Evolutionary conservation across 768 basidiomycete species (phyloP).

Genomic region (Pholiota microspora): DNA sequence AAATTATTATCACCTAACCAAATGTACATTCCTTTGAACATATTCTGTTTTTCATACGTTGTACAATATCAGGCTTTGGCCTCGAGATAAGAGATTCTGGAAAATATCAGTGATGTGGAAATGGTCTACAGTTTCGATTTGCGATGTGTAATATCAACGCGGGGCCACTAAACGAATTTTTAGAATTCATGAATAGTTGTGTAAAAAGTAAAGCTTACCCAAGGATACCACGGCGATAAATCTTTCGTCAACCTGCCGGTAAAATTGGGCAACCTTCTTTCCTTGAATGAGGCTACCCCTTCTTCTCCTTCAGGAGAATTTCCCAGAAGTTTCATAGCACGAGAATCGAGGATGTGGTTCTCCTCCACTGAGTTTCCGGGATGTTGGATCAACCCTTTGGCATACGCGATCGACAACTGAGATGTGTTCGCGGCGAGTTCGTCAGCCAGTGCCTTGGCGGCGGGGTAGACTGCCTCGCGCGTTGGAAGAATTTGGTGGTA

Average conservation of each 20-base stretch:
- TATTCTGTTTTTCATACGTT: background rate
- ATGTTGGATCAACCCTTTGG: constrained; percentile 51
- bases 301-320: constrained; percentile 41
- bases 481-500: constrained; percentile 48
- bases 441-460: constrained; percentile 47
- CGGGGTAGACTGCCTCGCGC: constrained; percentile 51
- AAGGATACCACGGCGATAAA: constrained; percentile 44
- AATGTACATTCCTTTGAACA: too few species aligned
- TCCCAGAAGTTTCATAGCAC: constrained; percentile 40
- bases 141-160: constrained; percentile 31
- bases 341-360: constrained; percentile 53
- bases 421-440: constrained; percentile 52
- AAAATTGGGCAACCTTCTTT: constrained; percentile 44
- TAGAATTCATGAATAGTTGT: background rate
- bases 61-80: background rate
- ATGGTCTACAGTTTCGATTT: constrained; percentile 29
- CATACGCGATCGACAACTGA: constrained; percentile 46
- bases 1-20: background rate
- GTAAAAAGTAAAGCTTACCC: constrained; percentile 38
- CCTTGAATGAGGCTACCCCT: constrained; percentile 47
- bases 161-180: constrained; percentile 32
- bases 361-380: constrained; percentile 50
- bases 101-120: too few species aligned
- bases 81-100: too few species aligned
- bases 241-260: constrained; percentile 40